A percentile compares a stretch with the other conserved stretches of the same genome.
These are phyloP conservation scores for Pezicula neosporulosa DNA, from an alignment of 2,329 filamentous ascomycete species.

Conservation along the genomic window DNA sequence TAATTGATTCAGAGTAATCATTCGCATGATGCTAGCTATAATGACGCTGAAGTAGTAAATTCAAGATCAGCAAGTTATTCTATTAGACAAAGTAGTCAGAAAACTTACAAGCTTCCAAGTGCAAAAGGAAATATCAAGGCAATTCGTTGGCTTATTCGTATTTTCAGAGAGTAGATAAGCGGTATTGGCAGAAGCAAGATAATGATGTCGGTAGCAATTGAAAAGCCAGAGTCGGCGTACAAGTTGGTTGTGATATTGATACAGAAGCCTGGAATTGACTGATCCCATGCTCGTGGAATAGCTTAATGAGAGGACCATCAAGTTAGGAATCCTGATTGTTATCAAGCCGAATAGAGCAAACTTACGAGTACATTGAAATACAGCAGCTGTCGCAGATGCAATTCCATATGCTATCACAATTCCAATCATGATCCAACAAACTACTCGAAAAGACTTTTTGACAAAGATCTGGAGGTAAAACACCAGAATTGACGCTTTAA, in stretches of 20 bases:
- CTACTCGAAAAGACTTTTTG: conserved; percentile 40
- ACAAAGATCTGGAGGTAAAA: conserved; percentile 53
- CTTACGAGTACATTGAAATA: conserved; percentile 44
- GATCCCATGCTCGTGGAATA: conserved; percentile 42
- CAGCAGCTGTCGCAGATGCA: conserved; percentile 40
- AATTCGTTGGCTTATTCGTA: conserved; percentile 36
- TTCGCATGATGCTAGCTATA: conserved; percentile 27
- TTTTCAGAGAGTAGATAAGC: conserved; percentile 25
- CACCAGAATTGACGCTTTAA: conserved; percentile 48
- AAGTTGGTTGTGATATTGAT: conserved; percentile 43
- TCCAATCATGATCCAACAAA: conserved; percentile 37
- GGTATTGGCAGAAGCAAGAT: conserved; percentile 31
- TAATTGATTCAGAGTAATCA: conserved; percentile 27
- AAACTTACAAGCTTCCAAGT: conserved; percentile 32
- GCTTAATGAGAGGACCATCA: conserved; percentile 13
- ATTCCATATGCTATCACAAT: conserved; percentile 43
- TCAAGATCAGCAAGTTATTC: not conserved
- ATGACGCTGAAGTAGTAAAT: conserved; percentile 18
- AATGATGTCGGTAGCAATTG: conserved; percentile 30
- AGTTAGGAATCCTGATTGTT: too few species aligned
- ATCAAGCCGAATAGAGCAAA: too few species aligned
- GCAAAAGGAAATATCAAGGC: conserved; percentile 41
- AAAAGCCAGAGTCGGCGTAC: conserved; percentile 42
- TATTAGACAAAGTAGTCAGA: not conserved
- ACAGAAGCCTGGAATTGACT: conserved; percentile 37